These are phyloP conservation scores for Aspergillus sp. DNA, from an alignment of 2,329 filamentous ascomycete species.

Conservation along the genomic window DNA sequence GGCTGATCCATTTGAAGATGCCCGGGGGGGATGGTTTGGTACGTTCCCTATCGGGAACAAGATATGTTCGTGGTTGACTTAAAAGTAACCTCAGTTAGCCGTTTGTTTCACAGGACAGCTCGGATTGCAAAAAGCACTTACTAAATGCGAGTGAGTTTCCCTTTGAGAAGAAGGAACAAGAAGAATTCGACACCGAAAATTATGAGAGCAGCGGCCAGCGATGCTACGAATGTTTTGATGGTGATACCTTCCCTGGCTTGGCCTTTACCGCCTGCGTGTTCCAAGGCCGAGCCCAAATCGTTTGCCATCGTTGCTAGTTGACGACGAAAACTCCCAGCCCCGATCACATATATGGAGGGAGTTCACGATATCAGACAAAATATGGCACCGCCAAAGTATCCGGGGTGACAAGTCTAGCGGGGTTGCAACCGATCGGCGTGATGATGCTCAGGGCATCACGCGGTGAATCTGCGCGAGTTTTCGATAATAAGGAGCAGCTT, in stretches of 20 bases:
- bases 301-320: slow-evolving; percentile 19
- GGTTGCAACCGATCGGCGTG: not conserved
- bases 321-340: not conserved
- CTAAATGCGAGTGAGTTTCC: slow-evolving; percentile 81
- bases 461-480: not conserved
- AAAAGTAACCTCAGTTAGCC: slow-evolving; percentile 5
- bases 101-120: not conserved
- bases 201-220: slow-evolving; percentile 61
- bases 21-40: slow-evolving; percentile 69
- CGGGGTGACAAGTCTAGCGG: not conserved
- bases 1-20: slow-evolving; percentile 54
- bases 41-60: slow-evolving; percentile 81
- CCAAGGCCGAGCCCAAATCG: slow-evolving; percentile 34
- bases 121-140: slow-evolving; percentile 43
- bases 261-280: slow-evolving; percentile 37
- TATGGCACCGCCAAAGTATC: not conserved
- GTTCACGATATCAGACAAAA: not conserved
- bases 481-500: not conserved
- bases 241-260: slow-evolving; percentile 37
- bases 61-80: slow-evolving; percentile 79
- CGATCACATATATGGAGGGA: not conserved
- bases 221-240: slow-evolving; percentile 61
- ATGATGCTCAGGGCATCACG: not conserved
- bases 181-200: slow-evolving; percentile 64
- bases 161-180: slow-evolving; percentile 73